Base-by-base conservation (phyloP, 1,284 basidiomycete genomes). In the Cutaneotrichosporon mucoides region DNA sequence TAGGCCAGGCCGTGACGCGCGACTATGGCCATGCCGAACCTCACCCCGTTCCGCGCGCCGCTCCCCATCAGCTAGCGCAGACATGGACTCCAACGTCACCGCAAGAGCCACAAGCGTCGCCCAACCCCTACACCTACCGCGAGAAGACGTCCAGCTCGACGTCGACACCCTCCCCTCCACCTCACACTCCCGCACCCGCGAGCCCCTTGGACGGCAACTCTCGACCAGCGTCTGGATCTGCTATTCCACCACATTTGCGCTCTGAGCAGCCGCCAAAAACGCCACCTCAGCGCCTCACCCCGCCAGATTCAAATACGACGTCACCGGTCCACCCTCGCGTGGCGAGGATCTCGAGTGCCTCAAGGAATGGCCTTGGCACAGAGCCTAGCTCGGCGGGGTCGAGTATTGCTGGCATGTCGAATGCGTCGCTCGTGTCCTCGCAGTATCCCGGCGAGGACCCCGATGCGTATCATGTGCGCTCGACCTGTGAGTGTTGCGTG, bases 381-480 rank as follows among this genome's bases (percentile, higher is more conserved):
- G 24, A 33, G 47, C 33, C 47, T 5, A 10, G 40, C 24, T 40
- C 36, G 42, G 49, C 40, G 34, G 46, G 37, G 16, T 37, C 43
- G 4, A 60, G 58, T 5, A 15, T 38, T 12, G 54, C 54, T 12
- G 38, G 38, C 8, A 47, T 34, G 34, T 59, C 58, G n/a, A 48
- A 55, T 34, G 33, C 53, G 12, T 55, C 53, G 8, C 42, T 63
- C 5, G 62, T 57, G 5, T 55, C 52, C 5, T 68, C 68, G 6
- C 73, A 73, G 58, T 75, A 77, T 37, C 74, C 77, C 11, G 77
- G 75, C 40, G 92, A 94, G 76, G 90, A 94, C 66, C 76, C 85
- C 54, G 92, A 94, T 74, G 84, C 88, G 12, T 92, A 89, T 71
- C 87, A 91, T 76, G 88, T 95, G 9, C 84, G 92, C 41, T 88